Base-by-base conservation (phyloP, 768 basidiomycete species). In the Lactarius deliciosus region DNA sequence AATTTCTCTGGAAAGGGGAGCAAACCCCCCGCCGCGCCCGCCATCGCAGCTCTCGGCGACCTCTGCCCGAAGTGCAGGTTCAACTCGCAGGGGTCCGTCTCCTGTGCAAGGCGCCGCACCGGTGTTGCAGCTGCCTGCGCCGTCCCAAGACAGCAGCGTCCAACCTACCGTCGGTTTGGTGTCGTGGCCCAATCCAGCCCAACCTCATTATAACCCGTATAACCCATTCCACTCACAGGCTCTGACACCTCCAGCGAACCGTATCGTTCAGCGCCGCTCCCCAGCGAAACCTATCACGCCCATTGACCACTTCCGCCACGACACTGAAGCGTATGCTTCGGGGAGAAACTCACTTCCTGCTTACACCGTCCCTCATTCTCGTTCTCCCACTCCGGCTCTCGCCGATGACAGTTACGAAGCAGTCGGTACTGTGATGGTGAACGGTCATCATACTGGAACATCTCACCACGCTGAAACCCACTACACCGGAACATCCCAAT, bases 391-490 rank as follows among this genome's bases (percentile, higher is more conserved):
- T 4, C 90, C 90, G 11, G 85, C 86, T 10, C 82, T 82, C 4
- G 89, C 90, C 60, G 89, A 90, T 45, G 89, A 90, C 69, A 88
- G 87, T 71, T 90, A 89, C 68, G 81, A 80, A 65, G 79, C 88
- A 22, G 81, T 83, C 6, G 84, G 80, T 10, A 78, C 86, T 68
- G 82, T 82, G 54, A 83, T 86, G 68, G 82, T 82, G 55, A 83
- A 84, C 61, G 74, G 84, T 18, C 85, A 89, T 70, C 83, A 86
- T 69, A 84, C 81, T 2, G 83, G 71, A n/a, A 56, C 69, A 28
- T 56, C 69, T 53, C 34, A 60, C 16, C 57, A 58, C 32, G 30
- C 61, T 13, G 57, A 59, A 6, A 67, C 66, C 34, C 57, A 67
- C 18, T 43, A 53, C 22, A 67, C 66, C 2, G 61, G 50, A 8